A percentile compares a stretch with the other conserved stretches of the same genome.
These are phyloP conservation scores for Colletotrichum destructivum DNA, from an alignment of 2,329 filamentous ascomycete genomes.

Conservation along the genomic window DNA sequence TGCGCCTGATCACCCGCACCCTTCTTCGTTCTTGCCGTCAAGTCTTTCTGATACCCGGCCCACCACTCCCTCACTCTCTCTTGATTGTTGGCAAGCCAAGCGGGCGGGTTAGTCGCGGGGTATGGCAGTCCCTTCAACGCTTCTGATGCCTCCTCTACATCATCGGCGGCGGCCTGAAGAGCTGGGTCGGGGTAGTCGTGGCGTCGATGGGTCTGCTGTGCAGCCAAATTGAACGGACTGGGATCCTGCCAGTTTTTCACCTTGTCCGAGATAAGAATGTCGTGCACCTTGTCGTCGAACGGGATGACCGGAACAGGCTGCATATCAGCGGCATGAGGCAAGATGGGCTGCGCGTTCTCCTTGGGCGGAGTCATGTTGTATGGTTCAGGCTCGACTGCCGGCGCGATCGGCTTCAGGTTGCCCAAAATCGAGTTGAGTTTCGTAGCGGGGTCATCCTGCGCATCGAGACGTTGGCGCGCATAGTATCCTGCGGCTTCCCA, in stretches of 20 bases:
- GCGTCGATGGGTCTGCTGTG: constrained; percentile 47
- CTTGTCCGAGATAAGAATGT: constrained; percentile 61
- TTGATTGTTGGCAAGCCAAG: constrained; percentile 64
- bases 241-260: constrained; percentile 61
- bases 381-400: constrained; percentile 34
- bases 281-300: constrained; percentile 58
- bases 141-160: constrained; percentile 60
- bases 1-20: constrained; percentile 56
- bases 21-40: constrained; percentile 55
- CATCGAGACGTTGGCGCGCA: constrained; percentile 61
- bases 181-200: constrained; percentile 60
- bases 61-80: constrained; percentile 68
- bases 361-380: constrained; percentile 43
- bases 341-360: constrained; percentile 43
- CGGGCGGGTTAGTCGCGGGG: constrained; percentile 66
- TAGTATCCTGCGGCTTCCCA: constrained; percentile 58
- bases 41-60: constrained; percentile 62
- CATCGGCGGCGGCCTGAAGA: constrained; percentile 59
- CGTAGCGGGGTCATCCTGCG: constrained; percentile 53
- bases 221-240: constrained; percentile 54
- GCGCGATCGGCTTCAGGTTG: constrained; percentile 37
- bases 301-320: constrained; percentile 51
- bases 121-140: constrained; percentile 62
- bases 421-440: constrained; percentile 59
- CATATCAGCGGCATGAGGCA: constrained; percentile 51